phyloP scores from a whole-genome alignment of 495 filamentous ascomycete species.

The Penicillium paradoxum region DNA sequence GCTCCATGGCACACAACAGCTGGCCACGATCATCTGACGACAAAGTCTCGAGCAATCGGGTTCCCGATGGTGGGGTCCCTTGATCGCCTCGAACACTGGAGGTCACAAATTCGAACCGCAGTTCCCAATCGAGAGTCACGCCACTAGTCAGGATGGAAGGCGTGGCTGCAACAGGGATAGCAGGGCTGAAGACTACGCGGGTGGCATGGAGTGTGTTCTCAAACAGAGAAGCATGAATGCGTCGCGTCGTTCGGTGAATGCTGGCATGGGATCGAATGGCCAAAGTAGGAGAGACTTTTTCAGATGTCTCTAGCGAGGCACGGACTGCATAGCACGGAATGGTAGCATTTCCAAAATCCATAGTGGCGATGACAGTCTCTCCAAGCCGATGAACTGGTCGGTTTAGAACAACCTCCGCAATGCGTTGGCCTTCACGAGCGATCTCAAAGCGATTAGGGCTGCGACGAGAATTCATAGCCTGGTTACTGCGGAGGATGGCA shows the following conservation, averaged over 20 bases:
- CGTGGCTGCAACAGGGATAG: constrained; percentile 73
- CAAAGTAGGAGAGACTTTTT: constrained; percentile 70
- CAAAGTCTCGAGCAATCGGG: constrained; percentile 44
- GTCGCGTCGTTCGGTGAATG: constrained; percentile 78
- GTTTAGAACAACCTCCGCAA: constrained; percentile 81
- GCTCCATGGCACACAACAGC: constrained; percentile 67
- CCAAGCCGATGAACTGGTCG: constrained; percentile 90
- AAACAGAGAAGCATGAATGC: constrained; percentile 66
- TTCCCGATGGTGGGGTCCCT: constrained; percentile 32
- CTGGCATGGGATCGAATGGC: constrained; percentile 80
- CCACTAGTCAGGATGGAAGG: constrained; percentile 88
- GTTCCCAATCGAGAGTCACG: constrained; percentile 77
- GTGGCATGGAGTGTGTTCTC: constrained; percentile 77
- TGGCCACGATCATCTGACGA: constrained; percentile 71
- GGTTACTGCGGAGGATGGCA: constrained; percentile 77
- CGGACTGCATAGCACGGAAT: constrained; percentile 77
- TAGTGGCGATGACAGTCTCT: constrained; percentile 72
- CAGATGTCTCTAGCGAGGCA: constrained; percentile 69
- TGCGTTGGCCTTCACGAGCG: constrained; percentile 75
- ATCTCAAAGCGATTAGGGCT: constrained; percentile 90
- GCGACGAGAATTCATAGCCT: constrained; percentile 52
- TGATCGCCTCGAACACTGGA: constrained; percentile 36
- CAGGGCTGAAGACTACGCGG: constrained; percentile 71
- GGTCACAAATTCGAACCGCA: constrained; percentile 86
- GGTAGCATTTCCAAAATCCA: constrained; percentile 72